Evolutionary conservation across 805 yeast genomes (phyloP), one percentile per base, ranked within the genome.

Genomic region (Yarrowia yakushimensis): DNA sequence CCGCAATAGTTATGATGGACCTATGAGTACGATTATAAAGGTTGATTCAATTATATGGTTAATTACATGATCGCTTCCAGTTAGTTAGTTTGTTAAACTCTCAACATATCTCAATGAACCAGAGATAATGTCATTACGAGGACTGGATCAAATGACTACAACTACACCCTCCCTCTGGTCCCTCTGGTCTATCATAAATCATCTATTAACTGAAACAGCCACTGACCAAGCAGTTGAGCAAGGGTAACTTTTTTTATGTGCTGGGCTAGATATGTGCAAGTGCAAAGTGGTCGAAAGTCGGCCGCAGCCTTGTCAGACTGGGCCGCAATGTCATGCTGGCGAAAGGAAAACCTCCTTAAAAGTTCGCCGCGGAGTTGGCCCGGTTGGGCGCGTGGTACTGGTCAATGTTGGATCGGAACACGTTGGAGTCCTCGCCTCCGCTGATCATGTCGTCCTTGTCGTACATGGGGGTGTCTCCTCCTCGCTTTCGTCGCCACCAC

Each of bases 381-480:
- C 48, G 36, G 66, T 70, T 70, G 4, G 69, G 68, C 17, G 71
- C 69, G 59, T 70, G 73, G 67, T 69, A 70, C 46, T 70, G 71
- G 63, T 70, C 72, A 61, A 68, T 69, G 42, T 66, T 69, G 25
- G 70, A 69, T 61, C 69, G 64, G 68, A 70, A 70, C 34, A 72
- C 72, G 59, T 69, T 72, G 48, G 61, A 55, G 59, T 69, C 67
- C 34, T 63, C 59, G 15, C 46, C 48, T 13, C 48, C 61, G 17
- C 37, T 27, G 28, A 41, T 55, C 13, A 55, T 28, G 22, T 66
- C 71, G 27, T 67, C 70, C 59, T 64, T 67, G 50, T 60, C 48
- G 37, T 55, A 55, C 25, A 39, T 17, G 20, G 36, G 34, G 2
- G 37, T 23, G 39, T 55, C 61, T 12, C 23, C 39, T 0, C 48